These are phyloP conservation scores for Lepiota brunneoincarnata DNA, from an alignment of 768 basidiomycete genomes.

Conservation along the genomic window DNA sequence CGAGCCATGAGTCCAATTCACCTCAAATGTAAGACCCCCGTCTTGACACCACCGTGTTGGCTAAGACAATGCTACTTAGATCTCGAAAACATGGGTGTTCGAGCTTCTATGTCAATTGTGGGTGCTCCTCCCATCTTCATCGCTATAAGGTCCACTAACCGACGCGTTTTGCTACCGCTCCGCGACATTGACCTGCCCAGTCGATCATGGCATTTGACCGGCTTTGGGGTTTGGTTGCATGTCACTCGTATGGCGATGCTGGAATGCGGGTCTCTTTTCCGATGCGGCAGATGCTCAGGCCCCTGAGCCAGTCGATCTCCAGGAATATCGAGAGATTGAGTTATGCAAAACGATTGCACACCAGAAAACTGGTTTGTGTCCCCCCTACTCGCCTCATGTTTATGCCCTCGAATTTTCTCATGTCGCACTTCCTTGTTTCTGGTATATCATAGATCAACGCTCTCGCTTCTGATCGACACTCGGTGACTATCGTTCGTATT, in stretches of 20 bases:
- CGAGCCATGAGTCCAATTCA: slow-evolving; percentile 90
- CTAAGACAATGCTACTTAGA: slow-evolving; percentile 34
- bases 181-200: slow-evolving; percentile 26
- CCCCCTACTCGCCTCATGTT: background rate
- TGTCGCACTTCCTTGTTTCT: background rate
- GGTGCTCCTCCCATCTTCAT: slow-evolving; percentile 20
- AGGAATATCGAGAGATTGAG: slow-evolving; percentile 76
- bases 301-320: slow-evolving; percentile 77
- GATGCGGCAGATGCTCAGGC: slow-evolving; percentile 76
- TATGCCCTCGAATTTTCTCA: slow-evolving; percentile 1
- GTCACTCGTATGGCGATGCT: slow-evolving; percentile 70
- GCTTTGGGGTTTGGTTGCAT: slow-evolving; percentile 79
- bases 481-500: slow-evolving; percentile 28
- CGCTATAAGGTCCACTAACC: background rate
- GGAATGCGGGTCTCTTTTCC: slow-evolving; percentile 89
- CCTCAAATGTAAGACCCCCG: slow-evolving; percentile 56
- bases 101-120: slow-evolving; percentile 84
- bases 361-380: slow-evolving; percentile 65
- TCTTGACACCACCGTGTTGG: background rate
- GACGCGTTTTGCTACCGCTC: background rate
- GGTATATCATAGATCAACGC: slow-evolving; percentile 58
- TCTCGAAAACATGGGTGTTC: slow-evolving; percentile 77
- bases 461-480: slow-evolving; percentile 61
- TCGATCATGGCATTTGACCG: slow-evolving; percentile 78
- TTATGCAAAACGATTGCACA: slow-evolving; percentile 73